These are phyloP conservation scores for Amanita jacksonii DNA, from an alignment of 768 basidiomycete genomes.

Conservation along the genomic window DNA sequence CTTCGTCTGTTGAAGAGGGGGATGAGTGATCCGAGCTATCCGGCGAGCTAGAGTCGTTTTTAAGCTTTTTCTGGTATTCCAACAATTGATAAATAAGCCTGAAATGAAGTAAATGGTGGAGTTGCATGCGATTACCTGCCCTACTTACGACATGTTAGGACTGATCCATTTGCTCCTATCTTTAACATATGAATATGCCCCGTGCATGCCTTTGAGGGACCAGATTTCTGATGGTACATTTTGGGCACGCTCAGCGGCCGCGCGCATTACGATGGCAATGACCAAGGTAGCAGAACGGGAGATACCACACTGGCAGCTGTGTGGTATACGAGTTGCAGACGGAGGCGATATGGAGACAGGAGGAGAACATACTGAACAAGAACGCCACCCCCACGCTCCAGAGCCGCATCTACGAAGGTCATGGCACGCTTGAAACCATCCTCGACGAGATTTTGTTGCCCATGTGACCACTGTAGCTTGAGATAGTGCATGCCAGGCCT, in stretches of 20 bases:
- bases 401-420: slow-evolving; percentile 69
- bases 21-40: slow-evolving; percentile 41
- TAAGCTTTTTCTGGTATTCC: slow-evolving; percentile 78
- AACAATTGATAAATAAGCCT: slow-evolving; percentile 91
- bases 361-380: slow-evolving; percentile 65
- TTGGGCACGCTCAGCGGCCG: slow-evolving; percentile 61
- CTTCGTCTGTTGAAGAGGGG: slow-evolving; percentile 48
- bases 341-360: slow-evolving; percentile 11
- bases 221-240: slow-evolving; percentile 66
- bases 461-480: slow-evolving; percentile 89
- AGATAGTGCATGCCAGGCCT: slow-evolving; percentile 80
- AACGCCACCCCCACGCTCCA: slow-evolving; percentile 69
- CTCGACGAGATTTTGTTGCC: slow-evolving; percentile 80
- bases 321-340: slow-evolving; percentile 15
- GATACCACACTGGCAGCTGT: slow-evolving; percentile 88
- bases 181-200: slow-evolving; percentile 84
- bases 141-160: slow-evolving; percentile 88
- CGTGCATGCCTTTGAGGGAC: slow-evolving; percentile 82
- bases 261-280: slow-evolving; percentile 90
- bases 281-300: slow-evolving; percentile 85
- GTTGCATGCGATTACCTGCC: slow-evolving; percentile 10
- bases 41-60: slow-evolving; percentile 38
- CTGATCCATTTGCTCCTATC: slow-evolving; percentile 81
- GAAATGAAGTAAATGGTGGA: slow-evolving; percentile 14
- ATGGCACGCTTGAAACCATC: slow-evolving; percentile 75